These are phyloP conservation scores for Flaveria linearis DNA, from an alignment of 129 eudicot genomes.

Conservation along the genomic window DNA sequence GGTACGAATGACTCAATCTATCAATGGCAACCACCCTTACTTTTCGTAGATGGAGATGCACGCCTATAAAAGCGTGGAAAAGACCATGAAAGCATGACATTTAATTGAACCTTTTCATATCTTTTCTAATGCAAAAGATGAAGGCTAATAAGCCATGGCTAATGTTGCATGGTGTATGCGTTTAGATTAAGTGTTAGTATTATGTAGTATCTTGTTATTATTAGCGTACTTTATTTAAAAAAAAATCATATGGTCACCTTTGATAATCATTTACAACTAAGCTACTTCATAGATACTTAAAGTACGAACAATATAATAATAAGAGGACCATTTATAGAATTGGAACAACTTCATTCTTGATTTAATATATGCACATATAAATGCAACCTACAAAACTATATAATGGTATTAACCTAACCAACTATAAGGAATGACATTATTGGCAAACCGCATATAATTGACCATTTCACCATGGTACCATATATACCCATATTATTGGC, in stretches of 20 bases:
- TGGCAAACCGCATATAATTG: conserved; percentile 35
- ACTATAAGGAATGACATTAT: conserved; percentile 27
- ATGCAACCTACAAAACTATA: neutral
- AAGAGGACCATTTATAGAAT: no score
- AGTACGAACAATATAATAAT: no score
- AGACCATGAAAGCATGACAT: no score
- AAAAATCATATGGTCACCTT: neutral
- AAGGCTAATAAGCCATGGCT: no score
- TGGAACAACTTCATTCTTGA: no score
- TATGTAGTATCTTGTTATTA: neutral
- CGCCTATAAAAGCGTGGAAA: no score
- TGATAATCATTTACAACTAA: neutral
- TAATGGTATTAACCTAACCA: conserved; percentile 43
- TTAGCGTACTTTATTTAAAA: no score
- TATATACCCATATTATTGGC: conserved; percentile 39
- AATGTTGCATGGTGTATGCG: neutral
- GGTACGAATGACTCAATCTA: no score
- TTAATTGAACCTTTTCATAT: no score
- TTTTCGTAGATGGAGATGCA: no score
- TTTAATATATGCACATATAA: neutral
- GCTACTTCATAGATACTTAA: neutral
- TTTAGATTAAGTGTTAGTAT: neutral
- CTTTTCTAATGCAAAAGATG: no score
- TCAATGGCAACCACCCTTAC: no score
- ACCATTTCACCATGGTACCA: conserved; percentile 25